Conservation (phyloP, 176 grass and related monocot species). For the Eleusine coracana region DNA sequence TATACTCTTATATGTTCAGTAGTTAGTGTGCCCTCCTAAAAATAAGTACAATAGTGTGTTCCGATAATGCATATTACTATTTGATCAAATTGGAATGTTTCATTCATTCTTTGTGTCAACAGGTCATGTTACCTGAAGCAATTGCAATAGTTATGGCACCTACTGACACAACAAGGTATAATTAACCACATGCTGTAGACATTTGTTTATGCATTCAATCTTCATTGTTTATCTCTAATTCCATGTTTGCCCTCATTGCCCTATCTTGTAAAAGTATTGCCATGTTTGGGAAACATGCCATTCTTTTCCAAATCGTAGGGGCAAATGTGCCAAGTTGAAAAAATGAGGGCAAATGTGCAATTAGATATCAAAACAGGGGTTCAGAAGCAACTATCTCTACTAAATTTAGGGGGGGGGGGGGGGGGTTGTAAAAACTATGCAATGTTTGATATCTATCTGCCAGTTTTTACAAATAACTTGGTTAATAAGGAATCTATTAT, state of each 20-base stretch:
- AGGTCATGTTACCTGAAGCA: slow-evolving; percentile 99
- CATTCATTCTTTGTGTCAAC: slow-evolving; percentile 10
- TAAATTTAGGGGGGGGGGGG: too few relatives aligned
- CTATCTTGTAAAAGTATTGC: too few relatives aligned
- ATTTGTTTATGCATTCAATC: slow-evolving; percentile 28
- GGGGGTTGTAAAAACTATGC: slow-evolving; percentile 22
- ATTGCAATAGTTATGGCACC: slow-evolving; percentile 99
- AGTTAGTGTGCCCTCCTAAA: neutral
- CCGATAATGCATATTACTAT: slow-evolving; percentile 15
- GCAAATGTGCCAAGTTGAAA: too few relatives aligned
- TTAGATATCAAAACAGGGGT: too few relatives aligned
- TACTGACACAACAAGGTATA: slow-evolving; percentile 90
- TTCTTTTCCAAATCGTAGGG: too few relatives aligned
- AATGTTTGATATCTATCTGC: neutral
- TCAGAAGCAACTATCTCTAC: too few relatives aligned
- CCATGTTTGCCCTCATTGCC: too few relatives aligned
- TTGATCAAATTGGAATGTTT: neutral
- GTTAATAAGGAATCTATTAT: neutral
- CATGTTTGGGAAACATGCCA: too few relatives aligned
- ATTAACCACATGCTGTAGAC: slow-evolving; percentile 32
- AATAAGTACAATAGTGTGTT: neutral
- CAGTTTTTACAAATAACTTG: neutral
- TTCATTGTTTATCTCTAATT: neutral
- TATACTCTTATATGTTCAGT: neutral
- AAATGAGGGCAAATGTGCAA: too few relatives aligned